phyloP scores from a whole-genome alignment of 2,329 filamentous ascomycete species.

The Ascochyta rabiei region DNA sequence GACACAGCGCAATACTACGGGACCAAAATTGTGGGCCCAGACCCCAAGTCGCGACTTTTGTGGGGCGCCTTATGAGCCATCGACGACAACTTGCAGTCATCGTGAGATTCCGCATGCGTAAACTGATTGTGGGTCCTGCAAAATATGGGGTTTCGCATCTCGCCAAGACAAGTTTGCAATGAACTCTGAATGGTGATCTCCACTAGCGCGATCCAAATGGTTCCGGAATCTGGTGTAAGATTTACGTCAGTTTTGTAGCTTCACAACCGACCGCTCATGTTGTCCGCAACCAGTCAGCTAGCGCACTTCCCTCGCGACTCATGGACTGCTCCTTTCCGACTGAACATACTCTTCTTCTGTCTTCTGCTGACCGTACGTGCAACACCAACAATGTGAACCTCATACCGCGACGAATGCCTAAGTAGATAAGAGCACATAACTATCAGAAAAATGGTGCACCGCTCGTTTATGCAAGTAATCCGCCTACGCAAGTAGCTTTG shows the following conservation, averaged over 20 bases:
- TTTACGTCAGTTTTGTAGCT: background rate
- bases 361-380: too few species aligned
- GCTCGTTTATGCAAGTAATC: too few species aligned
- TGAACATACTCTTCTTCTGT: too few species aligned
- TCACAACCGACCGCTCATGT: background rate
- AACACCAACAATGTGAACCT: too few species aligned
- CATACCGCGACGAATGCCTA: too few species aligned
- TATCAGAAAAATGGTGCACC: too few species aligned
- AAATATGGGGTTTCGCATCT: background rate
- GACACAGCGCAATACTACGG: background rate
- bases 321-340: too few species aligned
- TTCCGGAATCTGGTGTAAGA: background rate
- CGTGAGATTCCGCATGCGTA: background rate
- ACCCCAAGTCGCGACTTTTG: background rate
- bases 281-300: too few species aligned
- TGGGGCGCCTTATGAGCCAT: constrained; percentile 5
- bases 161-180: background rate
- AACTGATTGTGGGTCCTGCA: background rate
- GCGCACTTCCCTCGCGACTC: too few species aligned
- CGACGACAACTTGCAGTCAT: constrained; percentile 12
- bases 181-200: background rate
- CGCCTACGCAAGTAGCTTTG: too few species aligned
- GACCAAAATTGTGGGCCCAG: background rate
- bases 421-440: too few species aligned
- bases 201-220: background rate